Evolutionary conservation across 805 yeast genomes (phyloP), one percentile per base, ranked within the genome.

Genomic region (Metschnikowia vanudenii): DNA sequence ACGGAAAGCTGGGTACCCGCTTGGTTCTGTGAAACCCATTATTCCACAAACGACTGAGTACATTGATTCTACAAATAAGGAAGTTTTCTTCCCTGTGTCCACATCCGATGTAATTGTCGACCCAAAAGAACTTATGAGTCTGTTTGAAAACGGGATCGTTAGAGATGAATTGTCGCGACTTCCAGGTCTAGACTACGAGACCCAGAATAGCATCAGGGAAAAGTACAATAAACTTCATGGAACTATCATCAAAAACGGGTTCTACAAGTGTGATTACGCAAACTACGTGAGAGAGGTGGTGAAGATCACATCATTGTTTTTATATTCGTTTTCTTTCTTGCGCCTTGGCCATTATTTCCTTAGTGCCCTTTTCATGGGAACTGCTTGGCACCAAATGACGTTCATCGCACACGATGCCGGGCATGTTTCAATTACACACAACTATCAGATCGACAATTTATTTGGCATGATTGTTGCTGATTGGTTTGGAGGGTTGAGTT

Each of bases 321-420:
- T 76, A 2, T 69, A 74, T 41, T 69, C 84, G 3, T 70, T 75
- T 37, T 64, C 74, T 7, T 76, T 81, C 44, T 75, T 81, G 51
- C 74, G 74, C 49, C 47, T 64, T 11, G 62, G 67, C 14, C 72
- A 76, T 59, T 74, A 79, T 47, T 63, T 70, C 29, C 35, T 75
- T 20, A 81, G 90, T 55, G 96, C 94, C 0, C 47, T 82, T 5
- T 67, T 67, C 44, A 68, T 90, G 48, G 97, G 94, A 0, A 58
- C 81, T 37, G 87, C 84, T 8, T 89, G 96, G 96, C 97, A 89
- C 55, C 97, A 89, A 63, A 73, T 87, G 61, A 85, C 88, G 2
- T 89, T 89, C 61, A 82, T 88, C 43, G 96, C 84, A 1, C 97
- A 89, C 59, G 97, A 89, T 64, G 89, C 96, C 0, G 96, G 96